Evolutionary conservation across 345 rosid species (phyloP).

Genomic region (Gossypium turneri): DNA sequence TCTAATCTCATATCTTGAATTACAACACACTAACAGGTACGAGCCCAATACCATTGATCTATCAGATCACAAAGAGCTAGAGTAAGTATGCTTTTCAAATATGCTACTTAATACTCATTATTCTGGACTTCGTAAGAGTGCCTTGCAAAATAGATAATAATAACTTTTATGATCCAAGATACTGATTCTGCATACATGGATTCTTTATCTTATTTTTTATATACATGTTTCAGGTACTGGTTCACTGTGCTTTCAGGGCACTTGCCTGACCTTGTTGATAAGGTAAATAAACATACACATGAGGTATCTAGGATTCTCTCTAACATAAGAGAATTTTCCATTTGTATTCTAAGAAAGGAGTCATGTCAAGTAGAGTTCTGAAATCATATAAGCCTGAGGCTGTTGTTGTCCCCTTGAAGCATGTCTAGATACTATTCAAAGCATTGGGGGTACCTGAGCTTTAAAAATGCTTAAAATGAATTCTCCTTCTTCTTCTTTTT

Average conservation of each 20-base stretch:
- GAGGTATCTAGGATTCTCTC: not conserved
- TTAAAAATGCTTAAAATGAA: not conserved
- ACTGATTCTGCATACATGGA: conserved; percentile 2
- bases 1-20: not conserved
- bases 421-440: not conserved
- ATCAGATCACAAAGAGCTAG: conserved; percentile 75
- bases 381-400: not conserved
- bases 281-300: conserved; percentile 45
- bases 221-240: conserved; percentile 69
- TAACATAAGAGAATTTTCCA: not conserved
- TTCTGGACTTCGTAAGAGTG: conserved; percentile 1
- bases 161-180: not conserved
- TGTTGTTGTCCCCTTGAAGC: not conserved
- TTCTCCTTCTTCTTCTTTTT: not conserved
- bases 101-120: not conserved
- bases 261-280: conserved; percentile 90
- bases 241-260: conserved; percentile 88
- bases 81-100: conserved; percentile 52
- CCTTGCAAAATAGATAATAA: not conserved
- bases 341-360: not conserved
- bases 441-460: not conserved
- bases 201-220: conserved; percentile 15
- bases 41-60: conserved; percentile 98
- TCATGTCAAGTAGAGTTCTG: not conserved
- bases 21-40: conserved; percentile 48